Percentiles rank a stretch among this genome's conserved stretches.
Conservation (phyloP, 148 eudicot genomes). For the Linanthus parryae region DNA sequence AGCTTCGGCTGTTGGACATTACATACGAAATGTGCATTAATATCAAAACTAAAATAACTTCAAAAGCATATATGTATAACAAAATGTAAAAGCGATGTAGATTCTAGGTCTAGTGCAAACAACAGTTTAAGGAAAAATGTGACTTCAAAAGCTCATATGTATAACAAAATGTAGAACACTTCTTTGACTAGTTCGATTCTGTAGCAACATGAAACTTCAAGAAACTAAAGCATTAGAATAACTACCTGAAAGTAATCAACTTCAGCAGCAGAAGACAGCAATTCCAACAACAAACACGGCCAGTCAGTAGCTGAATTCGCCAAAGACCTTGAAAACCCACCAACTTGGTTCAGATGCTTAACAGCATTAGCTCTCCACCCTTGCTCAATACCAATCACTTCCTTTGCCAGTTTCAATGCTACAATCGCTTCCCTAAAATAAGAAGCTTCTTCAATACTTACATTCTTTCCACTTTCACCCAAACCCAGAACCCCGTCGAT, state of each 20-base stretch:
- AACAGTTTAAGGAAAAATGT: no score
- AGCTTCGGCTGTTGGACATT: constrained; percentile 72
- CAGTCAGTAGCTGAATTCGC: constrained; percentile 85
- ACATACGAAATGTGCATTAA: constrained; percentile 5
- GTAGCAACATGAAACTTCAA: no score
- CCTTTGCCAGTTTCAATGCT: constrained; percentile 76
- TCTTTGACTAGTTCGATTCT: no score
- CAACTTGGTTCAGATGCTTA: constrained; percentile 56
- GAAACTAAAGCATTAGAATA: no score
- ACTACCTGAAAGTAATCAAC: constrained; percentile 84
- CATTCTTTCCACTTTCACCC: constrained; percentile 27
- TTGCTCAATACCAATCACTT: constrained; percentile 69
- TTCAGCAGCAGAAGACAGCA: constrained; percentile 80
- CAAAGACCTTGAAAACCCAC: constrained; percentile 71
- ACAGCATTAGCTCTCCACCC: constrained; percentile 71
- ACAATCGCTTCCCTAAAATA: constrained; percentile 67
- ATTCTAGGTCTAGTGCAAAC: no score
- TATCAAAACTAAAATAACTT: background rate
- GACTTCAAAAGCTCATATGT: no score
- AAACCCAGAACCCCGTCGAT: constrained; percentile 41
- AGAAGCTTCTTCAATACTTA: constrained; percentile 50
- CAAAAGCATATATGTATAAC: no score
- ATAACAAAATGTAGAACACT: no score
- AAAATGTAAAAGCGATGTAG: no score
- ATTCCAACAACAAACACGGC: constrained; percentile 85